A percentile compares a stretch with the other conserved stretches of the same genome.
Conservation (phyloP, 2,329 filamentous ascomycete species). For the Amauroascus niger region DNA sequence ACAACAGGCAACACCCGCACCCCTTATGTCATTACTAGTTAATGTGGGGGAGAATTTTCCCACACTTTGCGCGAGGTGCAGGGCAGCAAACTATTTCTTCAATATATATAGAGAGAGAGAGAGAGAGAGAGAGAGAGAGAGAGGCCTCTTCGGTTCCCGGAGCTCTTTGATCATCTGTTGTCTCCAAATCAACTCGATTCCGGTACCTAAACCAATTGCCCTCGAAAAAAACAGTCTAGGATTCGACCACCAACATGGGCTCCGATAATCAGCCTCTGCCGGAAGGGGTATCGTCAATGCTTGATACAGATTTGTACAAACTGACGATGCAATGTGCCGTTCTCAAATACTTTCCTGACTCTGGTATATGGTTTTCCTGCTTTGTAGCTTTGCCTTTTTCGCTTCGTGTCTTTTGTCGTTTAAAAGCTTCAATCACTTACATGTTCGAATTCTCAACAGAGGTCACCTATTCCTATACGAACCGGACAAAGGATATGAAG, state of each 20-base stretch:
- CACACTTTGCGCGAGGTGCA: not conserved
- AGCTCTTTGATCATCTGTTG: too few species aligned
- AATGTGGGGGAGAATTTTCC: not conserved
- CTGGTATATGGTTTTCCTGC: constrained; percentile 25
- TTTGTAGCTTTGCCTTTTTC: not conserved
- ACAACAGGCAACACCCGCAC: not conserved
- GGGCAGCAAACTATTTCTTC: too few species aligned
- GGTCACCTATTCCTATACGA: constrained; percentile 90
- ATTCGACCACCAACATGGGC: constrained; percentile 1
- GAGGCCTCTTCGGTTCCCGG: too few species aligned
- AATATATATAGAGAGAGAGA: too few species aligned
- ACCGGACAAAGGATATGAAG: constrained; percentile 89
- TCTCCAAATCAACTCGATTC: too few species aligned
- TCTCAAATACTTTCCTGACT: constrained; percentile 77
- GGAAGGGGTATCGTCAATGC: constrained; percentile 69
- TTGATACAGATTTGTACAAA: constrained; percentile 87
- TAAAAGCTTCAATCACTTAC: not conserved
- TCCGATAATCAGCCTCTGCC: constrained; percentile 24
- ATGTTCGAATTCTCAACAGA: constrained; percentile 33
- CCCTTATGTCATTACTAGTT: constrained; percentile 6
- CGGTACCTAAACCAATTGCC: not conserved
- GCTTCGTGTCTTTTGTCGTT: not conserved
- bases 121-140: too few species aligned
- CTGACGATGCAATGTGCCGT: constrained; percentile 98
- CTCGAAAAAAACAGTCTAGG: not conserved